Percentiles rank a stretch among this genome's conserved stretches.
Conservation (phyloP, 805 yeast species). For the Priceomyces melissophilus region DNA sequence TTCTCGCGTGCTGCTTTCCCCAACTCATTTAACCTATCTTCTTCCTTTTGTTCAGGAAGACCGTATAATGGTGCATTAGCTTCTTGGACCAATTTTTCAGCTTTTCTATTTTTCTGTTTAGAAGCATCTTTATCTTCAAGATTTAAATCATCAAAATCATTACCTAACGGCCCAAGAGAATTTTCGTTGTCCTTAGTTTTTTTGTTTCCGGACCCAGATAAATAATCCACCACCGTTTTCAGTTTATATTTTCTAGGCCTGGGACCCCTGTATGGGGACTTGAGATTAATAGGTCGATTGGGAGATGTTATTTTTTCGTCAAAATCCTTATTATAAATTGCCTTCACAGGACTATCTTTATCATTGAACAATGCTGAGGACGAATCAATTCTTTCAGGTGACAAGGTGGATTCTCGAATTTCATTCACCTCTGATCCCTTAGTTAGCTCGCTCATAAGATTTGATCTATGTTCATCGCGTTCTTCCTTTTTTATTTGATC, state of each 20-base stretch:
- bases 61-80: slow-evolving; percentile 56
- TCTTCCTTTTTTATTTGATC: slow-evolving; percentile 34
- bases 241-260: slow-evolving; percentile 29
- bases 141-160: slow-evolving; percentile 7
- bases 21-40: slow-evolving; percentile 12
- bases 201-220: slow-evolving; percentile 11
- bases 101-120: slow-evolving; percentile 18
- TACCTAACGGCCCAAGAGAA: slow-evolving; percentile 28
- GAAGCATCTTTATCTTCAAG: slow-evolving; percentile 12
- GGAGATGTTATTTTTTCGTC: slow-evolving; percentile 1
- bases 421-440: slow-evolving; percentile 25
- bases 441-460: slow-evolving; percentile 43
- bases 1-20: slow-evolving; percentile 2
- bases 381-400: slow-evolving; percentile 14
- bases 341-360: slow-evolving; percentile 26
- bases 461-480: slow-evolving; percentile 25
- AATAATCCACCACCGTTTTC: slow-evolving; percentile 27
- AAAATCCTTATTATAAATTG: slow-evolving; percentile 8
- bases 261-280: slow-evolving; percentile 27
- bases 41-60: slow-evolving; percentile 18
- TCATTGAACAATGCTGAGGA: slow-evolving; percentile 33
- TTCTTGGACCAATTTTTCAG: slow-evolving; percentile 38
- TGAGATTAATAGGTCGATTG: slow-evolving; percentile 23
- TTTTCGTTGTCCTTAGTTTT: slow-evolving; percentile 4
- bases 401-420: slow-evolving; percentile 37